A percentile compares a stretch with the other conserved stretches of the same genome.
phyloP scores from a whole-genome alignment of 139 green algal genomes.

The Penium margaritaceum region DNA sequence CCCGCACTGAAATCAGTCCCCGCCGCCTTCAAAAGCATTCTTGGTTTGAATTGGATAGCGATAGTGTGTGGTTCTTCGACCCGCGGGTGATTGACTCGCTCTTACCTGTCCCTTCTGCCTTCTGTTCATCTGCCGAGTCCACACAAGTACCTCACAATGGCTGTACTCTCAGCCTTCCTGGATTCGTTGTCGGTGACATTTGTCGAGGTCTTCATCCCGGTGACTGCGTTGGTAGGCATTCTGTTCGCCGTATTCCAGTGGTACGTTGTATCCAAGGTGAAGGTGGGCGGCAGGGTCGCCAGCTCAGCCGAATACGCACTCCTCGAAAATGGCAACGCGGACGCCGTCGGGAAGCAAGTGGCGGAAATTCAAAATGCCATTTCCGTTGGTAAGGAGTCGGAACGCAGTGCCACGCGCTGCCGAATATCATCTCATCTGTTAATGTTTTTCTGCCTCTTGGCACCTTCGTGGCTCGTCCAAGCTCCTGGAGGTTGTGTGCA shows the following conservation, averaged over 20 bases:
- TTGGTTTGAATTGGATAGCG: too few relatives aligned
- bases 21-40: too few relatives aligned
- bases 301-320: not conserved
- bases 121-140: too few relatives aligned
- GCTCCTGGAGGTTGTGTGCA: too few relatives aligned
- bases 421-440: not conserved
- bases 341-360: constrained; percentile 1
- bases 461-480: too few relatives aligned
- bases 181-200: too few relatives aligned
- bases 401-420: not conserved
- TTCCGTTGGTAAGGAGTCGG: not conserved
- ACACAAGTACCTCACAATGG: too few relatives aligned
- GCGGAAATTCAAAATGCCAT: constrained; percentile 29
- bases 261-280: constrained; percentile 12
- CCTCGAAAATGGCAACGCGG: not conserved
- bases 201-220: constrained; percentile 19
- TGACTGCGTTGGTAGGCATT: constrained; percentile 14
- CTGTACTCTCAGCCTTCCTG: too few relatives aligned
- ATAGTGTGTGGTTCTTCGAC: too few relatives aligned
- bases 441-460: not conserved
- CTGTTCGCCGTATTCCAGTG: constrained; percentile 17
- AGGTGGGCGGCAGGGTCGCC: constrained; percentile 10
- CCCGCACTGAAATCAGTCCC: too few relatives aligned
- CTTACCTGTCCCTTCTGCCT: too few relatives aligned
- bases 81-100: too few relatives aligned